Evolutionary conservation across 345 rosid genomes (phyloP).

Genomic region (Camelina sativa): DNA sequence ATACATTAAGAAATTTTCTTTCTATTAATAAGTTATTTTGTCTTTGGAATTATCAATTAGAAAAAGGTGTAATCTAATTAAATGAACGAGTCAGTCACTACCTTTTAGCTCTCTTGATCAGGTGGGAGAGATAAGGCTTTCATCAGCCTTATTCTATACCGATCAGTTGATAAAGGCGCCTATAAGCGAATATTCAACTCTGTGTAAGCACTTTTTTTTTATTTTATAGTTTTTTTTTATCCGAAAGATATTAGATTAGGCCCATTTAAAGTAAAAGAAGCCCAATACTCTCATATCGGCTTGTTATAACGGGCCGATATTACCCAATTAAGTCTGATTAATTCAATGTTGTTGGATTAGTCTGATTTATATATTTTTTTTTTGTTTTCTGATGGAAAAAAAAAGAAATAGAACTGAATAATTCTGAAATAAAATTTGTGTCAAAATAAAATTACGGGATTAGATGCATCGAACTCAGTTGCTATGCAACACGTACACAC

Average conservation of each 20-base stretch:
- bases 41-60: background rate
- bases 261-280: background rate
- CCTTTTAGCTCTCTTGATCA: constrained; percentile 28
- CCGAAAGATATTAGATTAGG: background rate
- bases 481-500: constrained; percentile 1
- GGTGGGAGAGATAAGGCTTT: constrained; percentile 40
- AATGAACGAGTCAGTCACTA: constrained; percentile 12
- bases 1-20: background rate
- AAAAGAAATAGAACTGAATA: background rate
- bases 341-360: background rate
- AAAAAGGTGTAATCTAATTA: constrained; percentile 37
- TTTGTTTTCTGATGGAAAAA: background rate
- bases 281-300: constrained; percentile 1
- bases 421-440: background rate
- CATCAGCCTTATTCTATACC: constrained; percentile 33
- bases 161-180: background rate
- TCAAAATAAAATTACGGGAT: background rate
- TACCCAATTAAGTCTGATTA: background rate
- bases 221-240: too few species aligned
- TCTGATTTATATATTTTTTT: background rate
- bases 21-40: background rate
- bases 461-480: constrained; percentile 24
- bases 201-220: background rate
- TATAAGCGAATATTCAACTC: constrained; percentile 9
- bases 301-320: background rate